Base-by-base conservation (phyloP, 129 eudicot genomes). In the Lactuca saligna region DNA sequence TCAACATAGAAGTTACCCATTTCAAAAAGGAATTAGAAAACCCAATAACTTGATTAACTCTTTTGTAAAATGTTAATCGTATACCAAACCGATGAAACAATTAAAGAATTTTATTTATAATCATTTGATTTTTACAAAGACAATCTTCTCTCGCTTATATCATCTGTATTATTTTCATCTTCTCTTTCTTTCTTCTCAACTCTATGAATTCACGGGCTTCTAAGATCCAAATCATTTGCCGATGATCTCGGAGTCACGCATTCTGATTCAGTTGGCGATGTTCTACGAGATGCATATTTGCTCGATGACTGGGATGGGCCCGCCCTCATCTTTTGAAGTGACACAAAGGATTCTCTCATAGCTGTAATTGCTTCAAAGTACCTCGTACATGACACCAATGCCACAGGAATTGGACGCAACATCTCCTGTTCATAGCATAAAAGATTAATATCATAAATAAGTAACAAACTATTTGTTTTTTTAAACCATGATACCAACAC, bases 341-440 rank as follows among this genome's bases (percentile, higher is more conserved):
- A 80, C n/a, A 89, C 70, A 66, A 94, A 89, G 67, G 96, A 87
- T 76, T 94, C 99, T 69, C 97, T 85, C 96, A 85, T 94, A 62
- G 96, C 95, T 15, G 93, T 85, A 85, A 89, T 80, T 72, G 99
- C 99, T 82, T 87, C 97, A 41, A 83, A 94, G 79, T 87, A 89
- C 56, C 97, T 80, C 48, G 89, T 83, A 82, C 97, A 89, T 17
- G 97, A 90, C 55, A 95, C 96, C 67, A 94, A 66, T 5, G 97
- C 97, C 17, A 82, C 87, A 15, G 86, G 93, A 69, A 94, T 89
- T 59, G 97, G 97, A 54, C 95, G 91, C 31, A 94, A 87, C 97
- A 94, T 94, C 63, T 89, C 99, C 99, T 94, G 63, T 68, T 69
- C 68, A 10, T 15, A 35, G 66, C 25, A 59, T 6, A 4, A 4